Evolutionary conservation across 2,329 filamentous ascomycete species (phyloP).

Genomic region (Hypoxylon sp.): DNA sequence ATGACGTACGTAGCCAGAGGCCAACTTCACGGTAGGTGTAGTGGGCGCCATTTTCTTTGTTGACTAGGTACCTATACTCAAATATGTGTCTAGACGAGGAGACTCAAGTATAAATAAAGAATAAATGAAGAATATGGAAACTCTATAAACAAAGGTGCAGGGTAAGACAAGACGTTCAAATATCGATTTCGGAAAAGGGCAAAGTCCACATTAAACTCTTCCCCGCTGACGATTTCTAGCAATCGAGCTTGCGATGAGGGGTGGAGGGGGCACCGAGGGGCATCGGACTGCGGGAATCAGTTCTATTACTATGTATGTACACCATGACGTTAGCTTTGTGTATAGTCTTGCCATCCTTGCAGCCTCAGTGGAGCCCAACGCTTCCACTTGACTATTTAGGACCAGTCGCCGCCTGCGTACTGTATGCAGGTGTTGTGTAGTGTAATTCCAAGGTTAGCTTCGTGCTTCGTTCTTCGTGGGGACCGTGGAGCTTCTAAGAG

Average conservation of each 20-base stretch:
- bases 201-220: conserved; percentile 22
- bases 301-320: too few species aligned
- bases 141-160: too few species aligned
- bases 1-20: conserved; percentile 54
- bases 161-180: not conserved
- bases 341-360: conserved; percentile 10
- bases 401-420: conserved; percentile 12
- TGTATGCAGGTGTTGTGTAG: too few species aligned
- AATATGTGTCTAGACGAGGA: not conserved
- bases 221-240: not conserved
- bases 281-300: too few species aligned
- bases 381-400: conserved; percentile 39
- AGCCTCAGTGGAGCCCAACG: conserved; percentile 29
- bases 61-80: not conserved
- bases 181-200: conserved; percentile 2
- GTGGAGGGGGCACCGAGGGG: too few species aligned
- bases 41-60: conserved; percentile 43
- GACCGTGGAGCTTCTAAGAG: not conserved
- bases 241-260: conserved; percentile 33
- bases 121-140: not conserved
- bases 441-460: too few species aligned
- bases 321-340: conserved; percentile 35
- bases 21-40: conserved; percentile 51
- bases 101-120: not conserved
- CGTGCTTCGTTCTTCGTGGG: conserved; percentile 17